These are phyloP conservation scores for Lactifluus piperatus DNA, from an alignment of 768 basidiomycete genomes.

Conservation along the genomic window DNA sequence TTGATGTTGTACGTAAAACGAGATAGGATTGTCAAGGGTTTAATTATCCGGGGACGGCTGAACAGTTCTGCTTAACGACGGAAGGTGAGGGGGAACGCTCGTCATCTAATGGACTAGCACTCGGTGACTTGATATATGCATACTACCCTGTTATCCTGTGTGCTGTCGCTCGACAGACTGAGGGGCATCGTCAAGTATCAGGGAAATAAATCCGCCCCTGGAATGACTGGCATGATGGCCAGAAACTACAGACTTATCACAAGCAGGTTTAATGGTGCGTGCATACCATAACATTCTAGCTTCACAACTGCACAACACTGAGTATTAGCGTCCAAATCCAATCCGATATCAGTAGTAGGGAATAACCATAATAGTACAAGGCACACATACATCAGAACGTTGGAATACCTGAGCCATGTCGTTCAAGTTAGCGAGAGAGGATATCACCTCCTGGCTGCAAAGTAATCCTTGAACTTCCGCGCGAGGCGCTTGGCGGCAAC, in stretches of 20 bases:
- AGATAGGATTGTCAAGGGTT: background rate
- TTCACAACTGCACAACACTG: background rate
- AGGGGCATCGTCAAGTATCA: background rate
- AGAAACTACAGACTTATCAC: background rate
- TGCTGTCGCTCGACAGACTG: background rate
- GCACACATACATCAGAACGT: background rate
- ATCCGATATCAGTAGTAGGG: background rate
- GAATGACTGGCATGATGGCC: background rate
- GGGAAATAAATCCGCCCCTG: background rate
- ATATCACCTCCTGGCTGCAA: background rate
- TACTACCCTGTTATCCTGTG: background rate
- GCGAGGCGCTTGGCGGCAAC: slow-evolving; percentile 20
- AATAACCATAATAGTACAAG: background rate
- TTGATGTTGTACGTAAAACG: background rate
- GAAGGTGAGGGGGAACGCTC: background rate
- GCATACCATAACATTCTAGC: background rate
- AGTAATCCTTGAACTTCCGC: slow-evolving; percentile 4
- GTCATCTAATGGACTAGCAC: background rate
- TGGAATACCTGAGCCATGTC: background rate
- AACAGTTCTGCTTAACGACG: background rate
- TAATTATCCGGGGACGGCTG: background rate
- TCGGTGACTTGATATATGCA: background rate
- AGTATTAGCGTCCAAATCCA: background rate
- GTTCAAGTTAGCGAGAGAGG: background rate
- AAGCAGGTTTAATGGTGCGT: background rate